Evolutionary conservation across 768 basidiomycete genomes (phyloP).

Genomic region (Gymnopilus junonius): DNA sequence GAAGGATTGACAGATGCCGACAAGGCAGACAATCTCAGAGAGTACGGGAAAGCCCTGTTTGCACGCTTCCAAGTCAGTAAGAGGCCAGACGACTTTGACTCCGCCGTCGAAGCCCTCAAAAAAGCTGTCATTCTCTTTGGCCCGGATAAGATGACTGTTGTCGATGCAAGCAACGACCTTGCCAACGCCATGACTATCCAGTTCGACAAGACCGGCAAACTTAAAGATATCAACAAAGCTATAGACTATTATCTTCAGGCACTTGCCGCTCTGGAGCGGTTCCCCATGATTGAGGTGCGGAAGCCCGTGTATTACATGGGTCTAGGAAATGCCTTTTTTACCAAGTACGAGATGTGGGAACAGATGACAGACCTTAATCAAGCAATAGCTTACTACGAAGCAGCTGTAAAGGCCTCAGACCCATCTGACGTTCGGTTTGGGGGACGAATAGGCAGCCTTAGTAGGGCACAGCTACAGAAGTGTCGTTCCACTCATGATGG

Average conservation of each 20-base stretch:
- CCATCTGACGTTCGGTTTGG: neutral
- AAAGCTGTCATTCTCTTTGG: neutral
- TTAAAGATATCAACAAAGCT: slow-evolving; percentile 6
- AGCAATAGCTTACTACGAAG: slow-evolving; percentile 19
- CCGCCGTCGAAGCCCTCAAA: slow-evolving; percentile 1
- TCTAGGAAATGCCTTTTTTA: slow-evolving; percentile 16
- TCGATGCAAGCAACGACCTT: slow-evolving; percentile 9
- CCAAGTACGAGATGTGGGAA: slow-evolving; percentile 11
- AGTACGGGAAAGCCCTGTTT: slow-evolving; percentile 12
- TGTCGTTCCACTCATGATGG: slow-evolving; percentile 2
- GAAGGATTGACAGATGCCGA: neutral
- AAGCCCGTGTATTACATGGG: slow-evolving; percentile 7
- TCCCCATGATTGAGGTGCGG: slow-evolving; percentile 1
- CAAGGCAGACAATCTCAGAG: neutral
- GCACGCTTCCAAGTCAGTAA: neutral
- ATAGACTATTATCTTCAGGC: slow-evolving; percentile 8
- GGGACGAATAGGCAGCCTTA: slow-evolving; percentile 6
- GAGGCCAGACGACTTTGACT: neutral
- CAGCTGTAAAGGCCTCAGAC: slow-evolving; percentile 10
- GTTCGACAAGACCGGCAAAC: slow-evolving; percentile 10
- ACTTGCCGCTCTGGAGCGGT: neutral
- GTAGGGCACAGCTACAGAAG: slow-evolving; percentile 3
- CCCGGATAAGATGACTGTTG: neutral
- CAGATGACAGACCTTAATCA: slow-evolving; percentile 13
- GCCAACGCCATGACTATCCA: slow-evolving; percentile 3